These are phyloP conservation scores for Zychaea mexicana DNA, from an alignment of 371 early-diverging fungal genomes.

Conservation along the genomic window DNA sequence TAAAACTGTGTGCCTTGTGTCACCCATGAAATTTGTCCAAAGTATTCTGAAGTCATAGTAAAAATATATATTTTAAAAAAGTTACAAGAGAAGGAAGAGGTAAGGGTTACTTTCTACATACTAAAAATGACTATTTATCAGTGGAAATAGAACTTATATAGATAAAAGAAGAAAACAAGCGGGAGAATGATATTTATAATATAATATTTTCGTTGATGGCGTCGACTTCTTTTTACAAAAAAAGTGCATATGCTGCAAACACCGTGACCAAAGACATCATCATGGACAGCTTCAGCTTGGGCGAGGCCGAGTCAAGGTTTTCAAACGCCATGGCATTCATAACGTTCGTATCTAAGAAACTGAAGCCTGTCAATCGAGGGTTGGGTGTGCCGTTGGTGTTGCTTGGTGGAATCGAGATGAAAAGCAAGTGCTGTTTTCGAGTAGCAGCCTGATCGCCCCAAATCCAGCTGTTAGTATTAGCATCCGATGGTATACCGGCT, in stretches of 20 bases:
- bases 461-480: slow-evolving; percentile 22
- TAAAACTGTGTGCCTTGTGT: too few relatives aligned
- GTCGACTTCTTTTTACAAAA: not conserved
- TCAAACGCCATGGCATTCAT: slow-evolving; percentile 17
- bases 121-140: too few relatives aligned
- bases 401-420: slow-evolving; percentile 25
- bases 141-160: too few relatives aligned
- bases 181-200: too few relatives aligned
- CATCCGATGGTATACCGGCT: slow-evolving; percentile 3
- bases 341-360: slow-evolving; percentile 44
- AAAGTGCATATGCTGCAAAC: not conserved
- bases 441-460: slow-evolving; percentile 24
- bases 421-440: slow-evolving; percentile 16
- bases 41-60: too few relatives aligned
- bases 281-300: not conserved
- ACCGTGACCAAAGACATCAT: not conserved
- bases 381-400: slow-evolving; percentile 1
- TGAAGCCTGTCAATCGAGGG: slow-evolving; percentile 33
- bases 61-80: too few relatives aligned
- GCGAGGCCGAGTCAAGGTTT: not conserved
- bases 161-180: too few relatives aligned
- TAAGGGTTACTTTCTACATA: too few relatives aligned
- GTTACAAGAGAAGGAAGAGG: too few relatives aligned
- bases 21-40: too few relatives aligned
- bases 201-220: too few relatives aligned